These are phyloP conservation scores for Starmerella floris DNA, from an alignment of 805 yeast species.

Conservation along the genomic window DNA sequence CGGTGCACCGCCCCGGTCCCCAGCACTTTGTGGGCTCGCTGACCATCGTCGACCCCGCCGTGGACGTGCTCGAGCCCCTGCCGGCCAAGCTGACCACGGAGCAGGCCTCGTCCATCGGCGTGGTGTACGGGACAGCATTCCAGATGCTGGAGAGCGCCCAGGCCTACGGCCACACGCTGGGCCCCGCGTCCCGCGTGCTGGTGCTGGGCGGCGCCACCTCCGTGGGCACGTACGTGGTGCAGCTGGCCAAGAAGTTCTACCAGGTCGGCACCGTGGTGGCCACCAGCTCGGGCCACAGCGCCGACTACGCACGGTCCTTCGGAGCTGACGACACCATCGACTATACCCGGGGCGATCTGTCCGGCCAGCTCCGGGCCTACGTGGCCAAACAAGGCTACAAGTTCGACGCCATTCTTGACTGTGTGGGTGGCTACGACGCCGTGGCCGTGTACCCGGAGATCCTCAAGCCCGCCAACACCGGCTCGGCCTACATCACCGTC, in stretches of 20 bases:
- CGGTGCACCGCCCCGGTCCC: conserved; percentile 17
- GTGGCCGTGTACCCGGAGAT: conserved; percentile 33
- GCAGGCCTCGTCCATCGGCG: conserved; percentile 54
- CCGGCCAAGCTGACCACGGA: conserved; percentile 37
- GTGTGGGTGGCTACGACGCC: conserved; percentile 46
- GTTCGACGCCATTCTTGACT: conserved; percentile 53
- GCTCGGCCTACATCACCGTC: conserved; percentile 41
- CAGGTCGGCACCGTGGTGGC: conserved; percentile 42
- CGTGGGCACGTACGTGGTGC: conserved; percentile 48
- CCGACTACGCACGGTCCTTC: conserved; percentile 31
- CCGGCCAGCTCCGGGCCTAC: conserved; percentile 5
- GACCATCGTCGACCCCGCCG: conserved; percentile 8
- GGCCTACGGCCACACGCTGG: conserved; percentile 20
- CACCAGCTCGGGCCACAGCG: conserved; percentile 39
- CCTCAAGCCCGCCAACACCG: conserved; percentile 36
- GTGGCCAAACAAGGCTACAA: conserved; percentile 5
- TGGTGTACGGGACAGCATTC: conserved; percentile 52
- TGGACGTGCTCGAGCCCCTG: conserved; percentile 29
- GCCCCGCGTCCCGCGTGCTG: conserved; percentile 37
- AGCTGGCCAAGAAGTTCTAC: conserved; percentile 40
- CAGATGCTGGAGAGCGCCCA: conserved; percentile 28
- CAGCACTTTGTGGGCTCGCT: conserved; percentile 22
- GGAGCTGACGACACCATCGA: conserved; percentile 44
- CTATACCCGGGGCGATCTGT: conserved; percentile 15
- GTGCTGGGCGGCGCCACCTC: conserved; percentile 66